Conservation (phyloP, 306 rosid species). For the Dalbergia oliveri region DNA sequence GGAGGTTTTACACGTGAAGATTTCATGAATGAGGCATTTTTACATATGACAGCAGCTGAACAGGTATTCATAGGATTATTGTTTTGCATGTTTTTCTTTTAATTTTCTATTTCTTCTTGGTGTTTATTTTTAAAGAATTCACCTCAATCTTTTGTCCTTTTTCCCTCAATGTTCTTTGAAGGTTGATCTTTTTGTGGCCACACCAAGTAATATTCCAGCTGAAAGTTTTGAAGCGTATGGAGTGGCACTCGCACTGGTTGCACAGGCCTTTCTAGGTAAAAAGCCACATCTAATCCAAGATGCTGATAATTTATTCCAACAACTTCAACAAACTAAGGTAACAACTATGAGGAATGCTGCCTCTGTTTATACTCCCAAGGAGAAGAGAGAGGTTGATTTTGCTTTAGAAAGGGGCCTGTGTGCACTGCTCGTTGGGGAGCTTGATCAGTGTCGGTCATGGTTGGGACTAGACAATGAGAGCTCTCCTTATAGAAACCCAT, state of each 20-base stretch:
- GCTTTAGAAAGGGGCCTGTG: constrained; percentile 96
- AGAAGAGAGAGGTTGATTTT: constrained; percentile 82
- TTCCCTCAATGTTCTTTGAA: constrained; percentile 43
- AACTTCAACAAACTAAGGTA: constrained; percentile 89
- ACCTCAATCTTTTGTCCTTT: background rate
- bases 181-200: constrained; percentile 95
- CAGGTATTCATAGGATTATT: constrained; percentile 60
- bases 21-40: constrained; percentile 85
- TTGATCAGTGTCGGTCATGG: constrained; percentile 85
- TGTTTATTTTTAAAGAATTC: constrained; percentile 10
- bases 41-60: constrained; percentile 91
- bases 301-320: constrained; percentile 89
- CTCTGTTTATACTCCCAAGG: constrained; percentile 60
- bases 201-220: constrained; percentile 94
- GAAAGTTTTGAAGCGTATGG: constrained; percentile 98
- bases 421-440: constrained; percentile 94
- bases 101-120: background rate
- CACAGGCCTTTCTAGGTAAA: constrained; percentile 86
- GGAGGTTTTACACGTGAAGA: constrained; percentile 94
- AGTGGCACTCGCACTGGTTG: constrained; percentile 96
- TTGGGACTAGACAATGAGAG: constrained; percentile 79
- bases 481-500: constrained; percentile 85
- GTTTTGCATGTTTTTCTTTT: constrained; percentile 30
- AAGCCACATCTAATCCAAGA: constrained; percentile 92
- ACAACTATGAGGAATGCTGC: constrained; percentile 59